phyloP scores from a whole-genome alignment of 2,329 filamentous ascomycete genomes.

The Cytospora mali region DNA sequence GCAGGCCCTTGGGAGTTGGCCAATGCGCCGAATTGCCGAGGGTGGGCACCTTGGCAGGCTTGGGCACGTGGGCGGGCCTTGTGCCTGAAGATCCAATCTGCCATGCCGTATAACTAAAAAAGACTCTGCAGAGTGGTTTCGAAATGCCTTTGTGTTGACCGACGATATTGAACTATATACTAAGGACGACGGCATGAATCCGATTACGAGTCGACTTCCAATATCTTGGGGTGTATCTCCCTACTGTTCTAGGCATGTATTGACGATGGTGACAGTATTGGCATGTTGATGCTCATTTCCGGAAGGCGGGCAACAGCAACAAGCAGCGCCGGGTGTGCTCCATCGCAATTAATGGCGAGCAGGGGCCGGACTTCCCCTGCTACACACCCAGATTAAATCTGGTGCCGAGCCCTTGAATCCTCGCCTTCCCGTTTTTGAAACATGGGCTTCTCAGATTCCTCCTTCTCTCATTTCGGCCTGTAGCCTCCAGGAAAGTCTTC shows the following conservation, averaged over 20 bases:
- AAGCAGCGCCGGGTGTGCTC: constrained; percentile 1
- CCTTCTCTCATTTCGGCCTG: background rate
- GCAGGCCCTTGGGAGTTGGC: background rate
- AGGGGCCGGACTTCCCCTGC: constrained; percentile 15
- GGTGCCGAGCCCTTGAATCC: constrained; percentile 4
- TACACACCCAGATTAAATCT: constrained; percentile 12
- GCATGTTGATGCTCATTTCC: constrained; percentile 28
- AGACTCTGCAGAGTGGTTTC: background rate
- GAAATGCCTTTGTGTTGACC: too few relatives aligned
- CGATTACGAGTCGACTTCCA: background rate
- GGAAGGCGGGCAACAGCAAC: constrained; percentile 6
- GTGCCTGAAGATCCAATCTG: constrained; percentile 1
- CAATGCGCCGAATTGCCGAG: background rate
- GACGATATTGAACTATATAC: too few relatives aligned
- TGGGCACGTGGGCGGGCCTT: background rate
- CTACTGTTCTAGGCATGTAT: background rate
- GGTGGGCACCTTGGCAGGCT: background rate
- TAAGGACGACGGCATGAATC: too few relatives aligned
- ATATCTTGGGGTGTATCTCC: background rate
- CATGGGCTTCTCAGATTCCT: constrained; percentile 1
- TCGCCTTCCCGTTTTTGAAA: background rate
- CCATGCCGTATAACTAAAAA: background rate
- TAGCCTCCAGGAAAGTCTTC: background rate
- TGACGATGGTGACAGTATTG: too few relatives aligned
- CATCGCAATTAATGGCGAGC: constrained; percentile 27